Evolutionary conservation across 495 filamentous ascomycete genomes (phyloP).

Genomic region (Chaetomidium leptoderma): DNA sequence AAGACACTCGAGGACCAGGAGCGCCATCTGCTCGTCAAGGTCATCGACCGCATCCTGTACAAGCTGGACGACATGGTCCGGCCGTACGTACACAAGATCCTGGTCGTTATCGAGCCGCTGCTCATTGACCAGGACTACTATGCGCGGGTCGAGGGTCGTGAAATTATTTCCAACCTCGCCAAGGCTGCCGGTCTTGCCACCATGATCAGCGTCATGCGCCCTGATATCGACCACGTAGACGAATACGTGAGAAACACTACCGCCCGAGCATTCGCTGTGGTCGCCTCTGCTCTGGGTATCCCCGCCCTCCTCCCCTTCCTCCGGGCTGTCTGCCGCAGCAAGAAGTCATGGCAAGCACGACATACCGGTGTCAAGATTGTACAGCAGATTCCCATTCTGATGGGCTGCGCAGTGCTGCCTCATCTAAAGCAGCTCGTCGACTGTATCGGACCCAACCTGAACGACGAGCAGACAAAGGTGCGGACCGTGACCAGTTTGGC

Average conservation of each 20-base stretch:
- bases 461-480: constrained; percentile 97
- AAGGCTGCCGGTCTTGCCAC: constrained; percentile 96
- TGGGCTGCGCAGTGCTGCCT: constrained; percentile 96
- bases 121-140: constrained; percentile 99
- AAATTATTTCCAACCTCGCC: constrained; percentile 96
- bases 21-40: constrained; percentile 96
- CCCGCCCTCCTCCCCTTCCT: constrained; percentile 93
- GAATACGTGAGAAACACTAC: constrained; percentile 99
- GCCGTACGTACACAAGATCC: constrained; percentile 95
- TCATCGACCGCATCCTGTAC: constrained; percentile 97
- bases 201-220: constrained; percentile 99
- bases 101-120: constrained; percentile 97
- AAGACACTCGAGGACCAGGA: constrained; percentile 98
- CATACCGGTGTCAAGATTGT: constrained; percentile 99
- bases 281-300: constrained; percentile 94
- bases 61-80: constrained; percentile 97
- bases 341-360: constrained; percentile 97
- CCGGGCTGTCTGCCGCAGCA: constrained; percentile 90
- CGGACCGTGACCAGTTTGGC: constrained; percentile 92
- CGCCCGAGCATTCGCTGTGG: constrained; percentile 93
- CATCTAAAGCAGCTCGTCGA: constrained; percentile 96
- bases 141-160: constrained; percentile 93
- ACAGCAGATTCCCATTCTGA: constrained; percentile 98
- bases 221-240: constrained; percentile 97
- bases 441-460: constrained; percentile 91